Evolutionary conservation across 2,329 filamentous ascomycete genomes (phyloP).

Genomic region (Trichoderma sp.): DNA sequence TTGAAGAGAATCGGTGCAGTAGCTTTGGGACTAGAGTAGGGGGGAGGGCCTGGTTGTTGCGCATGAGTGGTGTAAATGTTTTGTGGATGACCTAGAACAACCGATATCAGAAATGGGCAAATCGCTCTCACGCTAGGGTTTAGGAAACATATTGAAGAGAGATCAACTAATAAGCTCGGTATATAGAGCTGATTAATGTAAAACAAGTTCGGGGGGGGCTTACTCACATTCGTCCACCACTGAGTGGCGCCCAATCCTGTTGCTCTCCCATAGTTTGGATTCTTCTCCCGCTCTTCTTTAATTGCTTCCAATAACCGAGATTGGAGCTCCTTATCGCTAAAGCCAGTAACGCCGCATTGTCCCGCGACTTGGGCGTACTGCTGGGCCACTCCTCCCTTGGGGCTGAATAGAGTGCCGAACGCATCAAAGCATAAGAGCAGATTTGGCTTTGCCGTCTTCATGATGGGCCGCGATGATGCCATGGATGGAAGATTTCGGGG

Average conservation of each 20-base stretch:
- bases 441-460: slow-evolving; percentile 39
- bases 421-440: slow-evolving; percentile 64
- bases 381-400: slow-evolving; percentile 49
- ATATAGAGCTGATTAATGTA: background rate
- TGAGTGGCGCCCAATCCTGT: slow-evolving; percentile 51
- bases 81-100: slow-evolving; percentile 52
- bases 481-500: background rate
- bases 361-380: slow-evolving; percentile 58
- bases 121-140: background rate
- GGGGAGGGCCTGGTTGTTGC: slow-evolving; percentile 41
- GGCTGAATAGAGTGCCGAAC: slow-evolving; percentile 64
- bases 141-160: background rate
- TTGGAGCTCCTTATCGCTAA: slow-evolving; percentile 45
- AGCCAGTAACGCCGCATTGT: slow-evolving; percentile 49
- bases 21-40: slow-evolving; percentile 50
- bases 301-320: slow-evolving; percentile 46
- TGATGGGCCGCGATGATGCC: background rate
- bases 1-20: slow-evolving; percentile 54
- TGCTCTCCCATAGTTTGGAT: slow-evolving; percentile 62
- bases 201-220: background rate
- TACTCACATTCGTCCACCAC: slow-evolving; percentile 62
- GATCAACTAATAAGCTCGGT: background rate
- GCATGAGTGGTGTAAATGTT: slow-evolving; percentile 51
- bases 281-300: slow-evolving; percentile 45
- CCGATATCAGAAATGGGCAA: background rate